Conservation (phyloP, 768 basidiomycete species). For the Podaxis carcinomalis region DNA sequence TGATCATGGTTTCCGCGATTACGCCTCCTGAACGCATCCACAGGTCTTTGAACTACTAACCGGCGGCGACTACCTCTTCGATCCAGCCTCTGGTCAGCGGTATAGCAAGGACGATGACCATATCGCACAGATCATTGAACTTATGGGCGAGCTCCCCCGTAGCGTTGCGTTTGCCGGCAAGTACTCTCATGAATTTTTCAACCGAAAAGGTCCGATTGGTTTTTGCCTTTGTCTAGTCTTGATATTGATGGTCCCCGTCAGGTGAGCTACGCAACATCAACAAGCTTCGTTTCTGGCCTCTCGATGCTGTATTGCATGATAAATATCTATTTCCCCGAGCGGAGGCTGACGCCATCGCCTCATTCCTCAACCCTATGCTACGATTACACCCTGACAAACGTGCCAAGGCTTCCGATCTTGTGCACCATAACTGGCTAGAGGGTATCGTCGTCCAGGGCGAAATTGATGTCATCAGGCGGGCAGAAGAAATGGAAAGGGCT, state of each 20-base stretch:
- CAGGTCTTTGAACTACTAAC: conserved; percentile 94
- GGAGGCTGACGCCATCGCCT: conserved; percentile 77
- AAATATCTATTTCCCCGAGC: conserved; percentile 89
- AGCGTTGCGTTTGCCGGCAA: conserved; percentile 84
- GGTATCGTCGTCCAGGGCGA: conserved; percentile 87
- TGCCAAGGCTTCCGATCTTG: conserved; percentile 82
- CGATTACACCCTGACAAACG: conserved; percentile 84
- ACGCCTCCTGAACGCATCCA: not conserved
- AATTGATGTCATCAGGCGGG: conserved; percentile 70
- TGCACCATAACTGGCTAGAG: conserved; percentile 84
- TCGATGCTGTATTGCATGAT: conserved; percentile 79
- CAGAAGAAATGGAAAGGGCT: conserved; percentile 47
- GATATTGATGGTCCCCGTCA: conserved; percentile 16
- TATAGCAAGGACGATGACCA: conserved; percentile 98
- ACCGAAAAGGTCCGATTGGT: conserved; percentile 70
- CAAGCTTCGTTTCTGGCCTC: conserved; percentile 90
- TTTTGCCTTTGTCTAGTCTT: not conserved
- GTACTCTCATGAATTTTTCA: conserved; percentile 94
- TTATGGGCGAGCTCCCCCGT: conserved; percentile 87
- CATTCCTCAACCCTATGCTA: conserved; percentile 88
- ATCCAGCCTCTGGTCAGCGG: conserved; percentile 90
- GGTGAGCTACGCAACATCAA: conserved; percentile 90
- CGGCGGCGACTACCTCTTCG: conserved; percentile 97
- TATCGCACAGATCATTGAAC: conserved; percentile 96
- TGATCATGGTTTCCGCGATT: not conserved